Percentiles rank a stretch among this genome's conserved stretches.
phyloP scores from a whole-genome alignment of 2,329 filamentous ascomycete genomes.

The Aureobasidium melanogenum region DNA sequence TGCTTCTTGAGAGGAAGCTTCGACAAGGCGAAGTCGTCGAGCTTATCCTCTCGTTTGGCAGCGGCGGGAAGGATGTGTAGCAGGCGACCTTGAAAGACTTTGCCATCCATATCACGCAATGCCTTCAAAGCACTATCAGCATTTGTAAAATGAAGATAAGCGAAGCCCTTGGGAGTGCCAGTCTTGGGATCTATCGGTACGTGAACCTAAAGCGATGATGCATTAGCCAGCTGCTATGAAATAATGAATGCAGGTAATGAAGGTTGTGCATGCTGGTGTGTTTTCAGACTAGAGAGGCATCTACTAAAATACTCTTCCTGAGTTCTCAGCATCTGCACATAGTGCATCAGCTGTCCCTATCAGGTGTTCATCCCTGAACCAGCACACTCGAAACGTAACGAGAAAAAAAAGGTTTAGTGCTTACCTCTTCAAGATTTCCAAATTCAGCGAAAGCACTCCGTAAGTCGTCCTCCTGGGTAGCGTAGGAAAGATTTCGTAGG shows the following conservation, averaged over 20 bases:
- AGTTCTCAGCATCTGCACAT: constrained; percentile 74
- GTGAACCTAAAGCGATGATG: constrained; percentile 59
- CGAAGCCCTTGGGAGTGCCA: constrained; percentile 78
- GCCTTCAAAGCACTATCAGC: constrained; percentile 67
- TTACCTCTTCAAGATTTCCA: constrained; percentile 80
- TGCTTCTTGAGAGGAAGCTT: constrained; percentile 93
- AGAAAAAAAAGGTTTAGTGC: constrained; percentile 29
- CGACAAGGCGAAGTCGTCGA: constrained; percentile 83
- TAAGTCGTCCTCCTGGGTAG: constrained; percentile 67
- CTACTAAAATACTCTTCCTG: constrained; percentile 99
- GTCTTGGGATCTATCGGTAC: constrained; percentile 63
- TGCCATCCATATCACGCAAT: constrained; percentile 70
- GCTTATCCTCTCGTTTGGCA: constrained; percentile 67
- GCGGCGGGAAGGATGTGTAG: constrained; percentile 82
- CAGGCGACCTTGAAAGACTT: constrained; percentile 84
- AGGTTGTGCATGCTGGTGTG: neutral
- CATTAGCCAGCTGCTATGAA: constrained; percentile 8
- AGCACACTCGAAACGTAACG: constrained; percentile 11
- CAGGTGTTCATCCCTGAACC: constrained; percentile 80
- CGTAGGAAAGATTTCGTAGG: constrained; percentile 79
- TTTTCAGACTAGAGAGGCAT: constrained; percentile 81
- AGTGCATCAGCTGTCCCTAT: constrained; percentile 99
- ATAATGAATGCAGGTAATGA: neutral
- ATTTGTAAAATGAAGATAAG: constrained; percentile 71
- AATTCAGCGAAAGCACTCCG: constrained; percentile 61